phyloP scores from a whole-genome alignment of 495 filamentous ascomycete genomes.

The Neurospora sp. region DNA sequence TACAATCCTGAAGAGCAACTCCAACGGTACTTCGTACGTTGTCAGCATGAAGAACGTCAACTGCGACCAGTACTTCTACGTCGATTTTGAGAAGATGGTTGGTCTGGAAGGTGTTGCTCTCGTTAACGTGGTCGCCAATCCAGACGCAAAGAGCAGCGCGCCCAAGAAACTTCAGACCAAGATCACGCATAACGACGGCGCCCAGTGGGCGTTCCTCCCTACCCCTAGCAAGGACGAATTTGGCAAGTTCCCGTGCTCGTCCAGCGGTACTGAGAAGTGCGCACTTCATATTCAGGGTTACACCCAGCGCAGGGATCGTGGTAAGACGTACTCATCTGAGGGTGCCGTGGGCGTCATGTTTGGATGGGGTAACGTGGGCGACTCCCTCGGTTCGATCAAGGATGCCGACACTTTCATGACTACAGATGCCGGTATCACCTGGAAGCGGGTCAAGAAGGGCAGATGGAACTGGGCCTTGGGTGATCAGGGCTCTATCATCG shows the following conservation, averaged over 20 bases:
- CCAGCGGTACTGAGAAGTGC: conserved; percentile 52
- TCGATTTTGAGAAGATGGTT: conserved; percentile 93
- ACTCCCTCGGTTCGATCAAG: conserved; percentile 45
- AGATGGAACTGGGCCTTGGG: conserved; percentile 87
- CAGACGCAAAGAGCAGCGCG: conserved; percentile 44
- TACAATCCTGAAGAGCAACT: conserved; percentile 94
- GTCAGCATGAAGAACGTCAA: conserved; percentile 70
- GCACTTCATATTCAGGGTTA: conserved; percentile 90
- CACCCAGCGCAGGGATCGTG: conserved; percentile 70
- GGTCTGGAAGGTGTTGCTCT: conserved; percentile 83
- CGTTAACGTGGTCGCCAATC: conserved; percentile 76
- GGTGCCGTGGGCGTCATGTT: conserved; percentile 90
- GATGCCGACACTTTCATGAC: conserved; percentile 82
- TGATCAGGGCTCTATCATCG: conserved; percentile 84
- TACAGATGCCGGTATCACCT: conserved; percentile 75
- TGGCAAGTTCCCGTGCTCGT: conserved; percentile 61
- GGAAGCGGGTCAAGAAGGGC: conserved; percentile 77
- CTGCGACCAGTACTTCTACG: conserved; percentile 60
- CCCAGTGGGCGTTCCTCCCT: conserved; percentile 66
- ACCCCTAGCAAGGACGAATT: conserved; percentile 56
- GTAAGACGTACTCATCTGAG: conserved; percentile 76
- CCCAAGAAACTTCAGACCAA: conserved; percentile 74
- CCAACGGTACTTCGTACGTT: conserved; percentile 91
- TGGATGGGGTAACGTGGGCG: conserved; percentile 82
- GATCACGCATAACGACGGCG: conserved; percentile 95